Conservation (phyloP, 2,329 filamentous ascomycete genomes). For the Amesomyces nigricolor region DNA sequence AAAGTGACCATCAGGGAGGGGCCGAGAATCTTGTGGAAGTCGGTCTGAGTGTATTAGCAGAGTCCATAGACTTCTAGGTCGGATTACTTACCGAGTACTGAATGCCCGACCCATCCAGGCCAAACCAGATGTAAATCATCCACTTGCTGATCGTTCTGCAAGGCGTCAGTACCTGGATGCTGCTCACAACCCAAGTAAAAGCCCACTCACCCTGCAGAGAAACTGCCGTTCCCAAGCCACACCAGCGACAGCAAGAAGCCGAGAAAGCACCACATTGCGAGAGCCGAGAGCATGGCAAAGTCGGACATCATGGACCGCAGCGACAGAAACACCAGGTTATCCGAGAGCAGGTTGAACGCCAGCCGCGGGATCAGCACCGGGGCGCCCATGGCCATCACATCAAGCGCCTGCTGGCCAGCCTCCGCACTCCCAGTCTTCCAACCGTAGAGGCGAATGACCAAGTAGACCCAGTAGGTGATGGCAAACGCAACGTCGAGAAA, state of each 20-base stretch:
- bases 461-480: slow-evolving; percentile 64
- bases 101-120: slow-evolving; percentile 66
- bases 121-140: slow-evolving; percentile 95
- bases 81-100: slow-evolving; percentile 40
- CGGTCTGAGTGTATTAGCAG: slow-evolving; percentile 38
- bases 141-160: slow-evolving; percentile 69
- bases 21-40: slow-evolving; percentile 75
- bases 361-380: slow-evolving; percentile 72
- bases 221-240: slow-evolving; percentile 65
- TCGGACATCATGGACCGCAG: slow-evolving; percentile 80
- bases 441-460: slow-evolving; percentile 62
- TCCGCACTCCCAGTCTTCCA: slow-evolving; percentile 45
- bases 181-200: too few species aligned
- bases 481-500: slow-evolving; percentile 78
- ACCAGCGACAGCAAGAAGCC: slow-evolving; percentile 74
- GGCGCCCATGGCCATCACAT: slow-evolving; percentile 73
- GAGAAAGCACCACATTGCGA: slow-evolving; percentile 77
- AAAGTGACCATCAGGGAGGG: slow-evolving; percentile 77
- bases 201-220: slow-evolving; percentile 47
- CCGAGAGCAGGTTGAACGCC: slow-evolving; percentile 76
- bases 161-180: slow-evolving; percentile 8
- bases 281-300: slow-evolving; percentile 68
- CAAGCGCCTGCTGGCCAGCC: slow-evolving; percentile 61
- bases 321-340: slow-evolving; percentile 78
- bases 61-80: not conserved